A percentile compares a stretch with the other conserved stretches of the same genome.
Conservation (phyloP, 2,329 filamentous ascomycete genomes). For the Penicillium nordicum region DNA sequence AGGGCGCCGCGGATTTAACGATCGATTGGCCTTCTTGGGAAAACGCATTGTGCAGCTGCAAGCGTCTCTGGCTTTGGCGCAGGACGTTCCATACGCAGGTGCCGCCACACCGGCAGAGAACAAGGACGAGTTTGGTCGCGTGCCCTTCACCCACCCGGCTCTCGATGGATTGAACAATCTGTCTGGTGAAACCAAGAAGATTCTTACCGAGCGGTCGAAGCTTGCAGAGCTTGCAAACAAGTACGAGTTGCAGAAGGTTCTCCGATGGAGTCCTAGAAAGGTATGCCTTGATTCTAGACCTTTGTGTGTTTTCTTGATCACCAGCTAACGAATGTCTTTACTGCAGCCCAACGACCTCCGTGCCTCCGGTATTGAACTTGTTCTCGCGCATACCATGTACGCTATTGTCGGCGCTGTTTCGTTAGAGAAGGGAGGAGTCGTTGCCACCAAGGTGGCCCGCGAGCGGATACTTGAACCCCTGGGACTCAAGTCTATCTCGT, state of each 20-base stretch:
- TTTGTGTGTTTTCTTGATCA: constrained; percentile 1
- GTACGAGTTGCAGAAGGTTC: constrained; percentile 68
- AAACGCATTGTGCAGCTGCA: constrained; percentile 64
- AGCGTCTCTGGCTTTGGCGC: constrained; percentile 60
- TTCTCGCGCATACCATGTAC: constrained; percentile 74
- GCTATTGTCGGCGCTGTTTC: constrained; percentile 85
- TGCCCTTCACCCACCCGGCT: constrained; percentile 67
- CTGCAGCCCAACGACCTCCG: constrained; percentile 62
- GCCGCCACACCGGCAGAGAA: constrained; percentile 18
- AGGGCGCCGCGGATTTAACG: constrained; percentile 89
- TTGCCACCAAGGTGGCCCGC: constrained; percentile 69
- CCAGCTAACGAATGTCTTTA: not conserved
- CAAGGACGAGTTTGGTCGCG: constrained; percentile 54
- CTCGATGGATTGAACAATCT: constrained; percentile 73
- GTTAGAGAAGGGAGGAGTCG: constrained; percentile 78
- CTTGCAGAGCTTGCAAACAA: constrained; percentile 65
- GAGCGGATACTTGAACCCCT: constrained; percentile 67
- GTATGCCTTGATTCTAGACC: constrained; percentile 50
- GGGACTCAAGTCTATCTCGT: constrained; percentile 37
- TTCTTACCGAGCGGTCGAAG: constrained; percentile 62
- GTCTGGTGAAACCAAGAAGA: constrained; percentile 55
- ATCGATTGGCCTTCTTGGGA: constrained; percentile 81
- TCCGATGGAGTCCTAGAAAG: constrained; percentile 84
- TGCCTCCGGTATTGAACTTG: constrained; percentile 68
- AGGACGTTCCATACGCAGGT: constrained; percentile 40